phyloP scores from a whole-genome alignment of 1,284 basidiomycete species.

The Cutaneotrichosporon curvatum region DNA sequence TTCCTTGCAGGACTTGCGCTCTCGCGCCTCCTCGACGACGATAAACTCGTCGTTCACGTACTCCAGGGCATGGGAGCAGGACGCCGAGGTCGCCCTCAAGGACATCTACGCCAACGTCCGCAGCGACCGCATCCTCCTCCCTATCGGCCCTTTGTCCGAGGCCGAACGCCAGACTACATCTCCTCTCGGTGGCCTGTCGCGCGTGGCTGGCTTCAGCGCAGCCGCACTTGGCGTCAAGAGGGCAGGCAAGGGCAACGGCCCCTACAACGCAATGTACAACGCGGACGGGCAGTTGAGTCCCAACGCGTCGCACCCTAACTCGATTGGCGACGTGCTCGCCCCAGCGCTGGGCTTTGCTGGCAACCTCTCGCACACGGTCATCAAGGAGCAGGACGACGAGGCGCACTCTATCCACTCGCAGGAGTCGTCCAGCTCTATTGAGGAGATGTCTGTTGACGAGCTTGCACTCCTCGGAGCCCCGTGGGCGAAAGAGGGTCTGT shows the following conservation, averaged over 20 bases:
- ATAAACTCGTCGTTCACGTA: constrained; percentile 35
- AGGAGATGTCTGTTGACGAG: constrained; percentile 77
- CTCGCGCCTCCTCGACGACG: constrained; percentile 28
- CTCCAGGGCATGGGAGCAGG: constrained; percentile 60
- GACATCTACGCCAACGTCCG: constrained; percentile 93
- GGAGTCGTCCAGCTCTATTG: constrained; percentile 51
- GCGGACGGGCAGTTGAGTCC: constrained; percentile 78
- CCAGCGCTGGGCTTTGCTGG: constrained; percentile 86
- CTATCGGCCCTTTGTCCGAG: constrained; percentile 49
- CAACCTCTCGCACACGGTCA: constrained; percentile 91
- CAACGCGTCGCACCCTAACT: constrained; percentile 78
- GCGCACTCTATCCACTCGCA: constrained; percentile 58
- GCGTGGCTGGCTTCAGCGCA: neutral
- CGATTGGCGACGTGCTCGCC: constrained; percentile 61
- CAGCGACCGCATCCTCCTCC: constrained; percentile 81
- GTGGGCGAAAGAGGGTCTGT: constrained; percentile 97
- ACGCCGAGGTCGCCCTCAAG: constrained; percentile 78
- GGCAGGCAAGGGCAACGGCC: constrained; percentile 47
- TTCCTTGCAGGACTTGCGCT: constrained; percentile 18
- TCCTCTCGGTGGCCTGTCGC: constrained; percentile 13
- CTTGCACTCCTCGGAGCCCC: constrained; percentile 88
- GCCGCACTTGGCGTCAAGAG: too few relatives aligned
- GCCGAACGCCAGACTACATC: constrained; percentile 8
- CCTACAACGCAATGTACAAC: constrained; percentile 27
- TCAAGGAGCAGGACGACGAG: constrained; percentile 91